A percentile compares a stretch with the other conserved stretches of the same genome.
phyloP scores from a whole-genome alignment of 2,329 filamentous ascomycete species.

The Fusarium anthophilum region DNA sequence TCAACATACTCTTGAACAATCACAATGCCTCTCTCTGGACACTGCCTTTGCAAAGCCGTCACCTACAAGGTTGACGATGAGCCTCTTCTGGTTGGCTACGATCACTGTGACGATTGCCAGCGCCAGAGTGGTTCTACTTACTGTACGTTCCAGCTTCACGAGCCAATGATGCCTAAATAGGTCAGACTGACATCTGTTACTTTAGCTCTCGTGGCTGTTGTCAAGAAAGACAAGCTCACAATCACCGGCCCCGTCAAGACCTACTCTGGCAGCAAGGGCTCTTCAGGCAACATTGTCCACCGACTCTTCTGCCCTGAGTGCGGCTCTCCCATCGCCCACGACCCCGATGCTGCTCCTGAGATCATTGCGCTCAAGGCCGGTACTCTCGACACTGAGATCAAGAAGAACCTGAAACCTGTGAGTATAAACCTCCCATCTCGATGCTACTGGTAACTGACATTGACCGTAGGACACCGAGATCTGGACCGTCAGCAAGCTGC shows the following conservation, averaged over 20 bases:
- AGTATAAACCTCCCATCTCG: conserved; percentile 36
- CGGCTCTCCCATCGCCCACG: conserved; percentile 75
- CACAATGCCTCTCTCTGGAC: conserved; percentile 72
- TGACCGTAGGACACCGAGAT: conserved; percentile 70
- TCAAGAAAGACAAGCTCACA: conserved; percentile 72
- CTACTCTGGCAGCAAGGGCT: conserved; percentile 64
- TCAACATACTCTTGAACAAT: not conserved
- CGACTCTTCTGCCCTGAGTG: conserved; percentile 76
- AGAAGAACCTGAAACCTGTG: conserved; percentile 74
- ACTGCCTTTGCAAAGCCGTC: conserved; percentile 77
- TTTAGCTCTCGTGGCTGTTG: conserved; percentile 70
- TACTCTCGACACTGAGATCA: conserved; percentile 69
- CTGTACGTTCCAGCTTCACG: conserved; percentile 56
- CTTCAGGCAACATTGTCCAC: conserved; percentile 70
- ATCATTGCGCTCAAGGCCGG: conserved; percentile 77
- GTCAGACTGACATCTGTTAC: conserved; percentile 5
- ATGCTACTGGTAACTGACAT: conserved; percentile 12
- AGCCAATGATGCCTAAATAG: not conserved
- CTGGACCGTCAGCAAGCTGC: conserved; percentile 74
- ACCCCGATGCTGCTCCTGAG: conserved; percentile 74
- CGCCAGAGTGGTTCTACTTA: conserved; percentile 75
- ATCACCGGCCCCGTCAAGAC: conserved; percentile 72
- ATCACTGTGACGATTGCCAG: conserved; percentile 79
- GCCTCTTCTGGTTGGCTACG: conserved; percentile 68
- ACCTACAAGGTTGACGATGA: conserved; percentile 70